Conservation (phyloP, 345 rosid genomes). For the Stellera chamaejasme region DNA sequence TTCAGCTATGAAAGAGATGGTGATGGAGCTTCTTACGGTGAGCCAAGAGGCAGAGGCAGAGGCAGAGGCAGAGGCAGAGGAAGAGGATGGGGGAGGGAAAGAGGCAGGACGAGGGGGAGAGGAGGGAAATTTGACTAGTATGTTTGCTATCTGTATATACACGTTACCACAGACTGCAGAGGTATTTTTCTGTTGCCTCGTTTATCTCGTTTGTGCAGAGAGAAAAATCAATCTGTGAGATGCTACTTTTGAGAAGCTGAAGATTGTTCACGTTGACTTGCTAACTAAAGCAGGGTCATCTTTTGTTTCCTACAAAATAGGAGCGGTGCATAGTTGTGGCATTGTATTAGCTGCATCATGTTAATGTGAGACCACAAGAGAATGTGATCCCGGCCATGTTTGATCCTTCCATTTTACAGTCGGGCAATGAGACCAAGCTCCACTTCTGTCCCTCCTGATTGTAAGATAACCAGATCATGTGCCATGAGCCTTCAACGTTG, state of each 20-base stretch:
- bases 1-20: conserved; percentile 54
- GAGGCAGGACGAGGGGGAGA: conserved; percentile 31
- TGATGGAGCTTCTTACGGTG: conserved; percentile 19
- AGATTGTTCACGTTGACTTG: too few species aligned
- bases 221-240: too few species aligned
- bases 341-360: conserved; percentile 5
- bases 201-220: too few species aligned
- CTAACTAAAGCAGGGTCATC: too few species aligned
- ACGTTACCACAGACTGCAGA: too few species aligned
- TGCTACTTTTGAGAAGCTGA: too few species aligned
- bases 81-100: conserved; percentile 23
- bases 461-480: conserved; percentile 51
- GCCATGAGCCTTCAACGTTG: conserved; percentile 47
- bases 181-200: too few species aligned
- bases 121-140: conserved; percentile 16
- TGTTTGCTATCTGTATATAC: neutral
- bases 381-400: conserved; percentile 73
- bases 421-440: conserved; percentile 40
- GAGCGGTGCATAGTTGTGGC: too few species aligned
- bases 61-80: conserved; percentile 48
- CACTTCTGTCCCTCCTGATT: conserved; percentile 27
- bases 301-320: too few species aligned
- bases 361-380: conserved; percentile 51
- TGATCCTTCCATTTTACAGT: conserved; percentile 51
- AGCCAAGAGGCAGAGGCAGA: conserved; percentile 45